Evolutionary conservation across 805 yeast species (phyloP).

Genomic region (Ogataea siamensis): DNA sequence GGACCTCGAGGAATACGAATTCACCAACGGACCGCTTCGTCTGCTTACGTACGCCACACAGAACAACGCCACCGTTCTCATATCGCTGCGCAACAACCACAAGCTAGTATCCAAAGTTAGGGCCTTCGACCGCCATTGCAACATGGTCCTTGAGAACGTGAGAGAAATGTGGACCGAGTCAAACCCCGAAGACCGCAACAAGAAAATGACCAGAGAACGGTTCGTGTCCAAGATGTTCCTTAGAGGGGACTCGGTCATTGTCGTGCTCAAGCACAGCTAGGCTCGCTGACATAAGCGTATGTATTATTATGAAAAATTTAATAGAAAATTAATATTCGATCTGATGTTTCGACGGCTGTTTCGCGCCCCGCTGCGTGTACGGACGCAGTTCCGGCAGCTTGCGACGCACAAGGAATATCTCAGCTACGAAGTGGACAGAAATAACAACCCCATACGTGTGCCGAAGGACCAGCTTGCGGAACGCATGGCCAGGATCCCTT

Average conservation of each 20-base stretch:
- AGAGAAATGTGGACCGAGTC: slow-evolving; percentile 63
- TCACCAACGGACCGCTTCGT: slow-evolving; percentile 86
- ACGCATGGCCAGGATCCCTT: slow-evolving; percentile 75
- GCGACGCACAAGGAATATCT: slow-evolving; percentile 24
- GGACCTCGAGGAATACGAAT: slow-evolving; percentile 85
- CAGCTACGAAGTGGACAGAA: slow-evolving; percentile 28
- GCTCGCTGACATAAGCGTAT: slow-evolving; percentile 8
- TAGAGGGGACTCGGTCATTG: slow-evolving; percentile 93
- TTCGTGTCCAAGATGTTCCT: slow-evolving; percentile 86
- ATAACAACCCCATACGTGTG: slow-evolving; percentile 29
- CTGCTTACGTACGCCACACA: slow-evolving; percentile 81
- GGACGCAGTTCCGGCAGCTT: not conserved
- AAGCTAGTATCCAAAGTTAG: slow-evolving; percentile 86
- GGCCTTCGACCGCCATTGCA: slow-evolving; percentile 95
- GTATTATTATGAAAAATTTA: slow-evolving; percentile 3
- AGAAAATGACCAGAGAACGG: slow-evolving; percentile 51
- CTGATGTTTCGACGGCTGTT: slow-evolving; percentile 9
- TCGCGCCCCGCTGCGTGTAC: not conserved
- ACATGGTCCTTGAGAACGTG: slow-evolving; percentile 88
- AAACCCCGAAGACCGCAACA: slow-evolving; percentile 51
- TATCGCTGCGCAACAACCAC: slow-evolving; percentile 90
- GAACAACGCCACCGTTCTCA: slow-evolving; percentile 71
- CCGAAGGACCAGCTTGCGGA: slow-evolving; percentile 24
- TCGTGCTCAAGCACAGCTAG: slow-evolving; percentile 47
- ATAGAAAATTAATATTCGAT: slow-evolving; percentile 4